These are phyloP conservation scores for Coccomyxa sp. DNA, from an alignment of 139 green algal species.

Conservation along the genomic window DNA sequence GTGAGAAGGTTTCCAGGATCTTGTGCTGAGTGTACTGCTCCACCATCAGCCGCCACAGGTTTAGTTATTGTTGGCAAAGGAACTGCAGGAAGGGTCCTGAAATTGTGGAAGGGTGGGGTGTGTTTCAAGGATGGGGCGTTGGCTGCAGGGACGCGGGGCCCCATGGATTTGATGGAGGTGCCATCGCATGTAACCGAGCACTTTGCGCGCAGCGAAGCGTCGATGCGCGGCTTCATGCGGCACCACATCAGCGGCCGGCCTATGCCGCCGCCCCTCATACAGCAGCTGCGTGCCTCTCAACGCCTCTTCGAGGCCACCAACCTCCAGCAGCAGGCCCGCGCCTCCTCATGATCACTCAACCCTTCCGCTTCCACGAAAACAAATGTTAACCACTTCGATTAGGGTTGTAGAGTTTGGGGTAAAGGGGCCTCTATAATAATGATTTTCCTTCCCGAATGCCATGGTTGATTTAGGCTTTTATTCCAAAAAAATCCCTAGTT, in stretches of 20 bases:
- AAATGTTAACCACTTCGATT: background rate
- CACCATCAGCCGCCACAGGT: too few species aligned
- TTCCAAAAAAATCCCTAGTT: background rate
- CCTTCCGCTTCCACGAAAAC: background rate
- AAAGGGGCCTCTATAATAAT: too few species aligned
- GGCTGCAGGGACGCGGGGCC: conserved; percentile 52
- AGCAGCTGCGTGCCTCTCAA: background rate
- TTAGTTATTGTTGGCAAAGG: too few species aligned
- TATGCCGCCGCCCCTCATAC: conserved; percentile 18
- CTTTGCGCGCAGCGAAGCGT: conserved; percentile 49
- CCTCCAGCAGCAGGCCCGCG: conserved; percentile 56
- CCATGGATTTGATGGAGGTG: conserved; percentile 84
- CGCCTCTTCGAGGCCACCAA: conserved; percentile 52
- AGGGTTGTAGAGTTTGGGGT: background rate
- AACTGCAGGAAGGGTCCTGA: too few species aligned
- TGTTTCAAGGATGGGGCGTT: background rate
- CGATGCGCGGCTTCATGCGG: conserved; percentile 24
- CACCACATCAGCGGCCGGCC: conserved; percentile 24
- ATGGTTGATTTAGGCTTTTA: background rate
- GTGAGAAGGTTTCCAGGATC: too few species aligned
- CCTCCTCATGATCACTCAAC: background rate
- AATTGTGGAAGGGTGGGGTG: background rate
- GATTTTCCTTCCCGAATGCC: too few species aligned
- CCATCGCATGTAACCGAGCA: conserved; percentile 84
- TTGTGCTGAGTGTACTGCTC: too few species aligned